phyloP scores from a whole-genome alignment of 1,284 basidiomycete genomes.

The Fomes fomentarius region DNA sequence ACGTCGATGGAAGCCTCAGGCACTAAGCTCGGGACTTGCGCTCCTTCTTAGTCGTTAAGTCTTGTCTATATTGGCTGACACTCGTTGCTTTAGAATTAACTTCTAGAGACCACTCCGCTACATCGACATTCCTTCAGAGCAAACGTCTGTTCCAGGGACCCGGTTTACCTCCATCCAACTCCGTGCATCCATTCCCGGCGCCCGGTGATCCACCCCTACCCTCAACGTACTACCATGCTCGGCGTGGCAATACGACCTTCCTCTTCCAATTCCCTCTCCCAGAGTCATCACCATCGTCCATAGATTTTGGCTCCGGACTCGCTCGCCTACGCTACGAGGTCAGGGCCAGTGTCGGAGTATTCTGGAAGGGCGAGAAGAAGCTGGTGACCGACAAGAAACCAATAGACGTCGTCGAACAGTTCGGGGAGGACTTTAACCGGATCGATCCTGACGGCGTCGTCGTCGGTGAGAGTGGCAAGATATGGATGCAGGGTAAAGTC shows the following conservation, averaged over 20 bases:
- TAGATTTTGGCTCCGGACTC: constrained; percentile 67
- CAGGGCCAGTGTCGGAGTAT: constrained; percentile 66
- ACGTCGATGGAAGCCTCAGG: too few species aligned
- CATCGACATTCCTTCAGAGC: constrained; percentile 70
- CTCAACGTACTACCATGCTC: constrained; percentile 64
- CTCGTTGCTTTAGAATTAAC: constrained; percentile 55
- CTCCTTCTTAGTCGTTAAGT: too few species aligned
- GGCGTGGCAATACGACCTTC: constrained; percentile 72
- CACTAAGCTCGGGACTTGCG: too few species aligned
- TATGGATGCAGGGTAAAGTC: constrained; percentile 72
- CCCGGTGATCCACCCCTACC: constrained; percentile 62
- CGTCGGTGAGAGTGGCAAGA: constrained; percentile 75
- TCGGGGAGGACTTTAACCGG: constrained; percentile 41
- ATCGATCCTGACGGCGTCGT: constrained; percentile 57
- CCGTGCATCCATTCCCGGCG: constrained; percentile 60
- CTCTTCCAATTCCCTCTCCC: constrained; percentile 74
- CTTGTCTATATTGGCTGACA: too few species aligned
- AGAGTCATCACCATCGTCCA: constrained; percentile 63
- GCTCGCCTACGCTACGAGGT: constrained; percentile 73
- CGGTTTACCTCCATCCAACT: constrained; percentile 78
- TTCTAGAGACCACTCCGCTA: constrained; percentile 76
- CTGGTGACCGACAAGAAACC: constrained; percentile 63
- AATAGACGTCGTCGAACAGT: constrained; percentile 67
- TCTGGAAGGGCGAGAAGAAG: constrained; percentile 71
- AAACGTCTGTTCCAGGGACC: constrained; percentile 76